Conservation (phyloP, 306 rosid species). For the Arachis hypogaea region DNA sequence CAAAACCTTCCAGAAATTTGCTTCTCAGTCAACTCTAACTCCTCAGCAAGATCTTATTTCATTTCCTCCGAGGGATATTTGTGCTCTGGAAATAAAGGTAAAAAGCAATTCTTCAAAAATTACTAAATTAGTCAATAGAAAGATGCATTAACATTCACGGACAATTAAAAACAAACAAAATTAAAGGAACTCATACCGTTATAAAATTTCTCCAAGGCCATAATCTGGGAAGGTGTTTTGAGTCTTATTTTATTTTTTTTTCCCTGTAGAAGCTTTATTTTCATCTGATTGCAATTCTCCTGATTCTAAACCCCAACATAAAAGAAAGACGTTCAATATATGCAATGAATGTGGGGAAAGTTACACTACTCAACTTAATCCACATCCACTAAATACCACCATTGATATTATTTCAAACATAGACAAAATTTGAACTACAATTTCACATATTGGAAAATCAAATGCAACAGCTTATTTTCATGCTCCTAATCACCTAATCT, state of each 20-base stretch:
- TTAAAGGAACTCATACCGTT: slow-evolving; percentile 42
- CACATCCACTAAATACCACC: no score
- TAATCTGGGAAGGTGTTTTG: slow-evolving; percentile 83
- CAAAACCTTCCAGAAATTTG: no score
- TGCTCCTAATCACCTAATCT: neutral
- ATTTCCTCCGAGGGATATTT: slow-evolving; percentile 92
- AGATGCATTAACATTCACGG: no score
- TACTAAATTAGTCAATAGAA: no score
- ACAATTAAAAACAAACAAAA: slow-evolving; percentile 17
- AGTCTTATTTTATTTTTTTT: slow-evolving; percentile 75
- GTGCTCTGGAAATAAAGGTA: slow-evolving; percentile 59
- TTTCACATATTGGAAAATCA: neutral
- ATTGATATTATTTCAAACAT: no score
- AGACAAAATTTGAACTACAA: no score
- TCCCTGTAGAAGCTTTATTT: slow-evolving; percentile 65
- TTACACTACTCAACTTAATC: no score
- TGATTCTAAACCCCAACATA: slow-evolving; percentile 59
- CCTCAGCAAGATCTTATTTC: slow-evolving; percentile 71
- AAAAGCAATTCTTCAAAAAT: neutral
- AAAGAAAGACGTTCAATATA: slow-evolving; percentile 30
- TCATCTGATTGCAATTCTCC: slow-evolving; percentile 72
- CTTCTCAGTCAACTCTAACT: slow-evolving; percentile 42
- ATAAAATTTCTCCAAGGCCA: slow-evolving; percentile 82
- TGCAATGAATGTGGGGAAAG: neutral
- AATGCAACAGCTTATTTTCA: slow-evolving; percentile 1